Evolutionary conservation across 495 filamentous ascomycete species (phyloP).

Genomic region (Rhypophila decipiens): DNA sequence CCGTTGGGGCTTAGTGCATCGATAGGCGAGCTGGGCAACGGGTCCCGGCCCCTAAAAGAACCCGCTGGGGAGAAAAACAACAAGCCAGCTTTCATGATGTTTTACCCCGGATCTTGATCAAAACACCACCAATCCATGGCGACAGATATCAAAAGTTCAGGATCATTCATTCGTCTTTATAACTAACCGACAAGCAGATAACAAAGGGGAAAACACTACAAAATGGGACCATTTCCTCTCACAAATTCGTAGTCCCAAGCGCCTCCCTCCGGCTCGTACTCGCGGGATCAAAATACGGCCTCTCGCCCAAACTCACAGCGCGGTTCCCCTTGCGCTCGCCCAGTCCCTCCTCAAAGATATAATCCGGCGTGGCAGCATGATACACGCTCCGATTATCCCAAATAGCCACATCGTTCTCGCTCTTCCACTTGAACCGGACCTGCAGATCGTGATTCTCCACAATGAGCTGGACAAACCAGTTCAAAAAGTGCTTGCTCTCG

Average conservation of each 20-base stretch:
- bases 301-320: slow-evolving; percentile 61
- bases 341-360: slow-evolving; percentile 43
- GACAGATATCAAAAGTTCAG: no score
- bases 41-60: no score
- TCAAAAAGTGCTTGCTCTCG: slow-evolving; percentile 57
- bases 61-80: no score
- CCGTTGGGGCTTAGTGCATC: no score
- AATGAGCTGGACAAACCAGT: slow-evolving; percentile 58
- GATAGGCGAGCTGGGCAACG: no score
- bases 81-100: no score
- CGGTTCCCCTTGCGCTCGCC: slow-evolving; percentile 57
- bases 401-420: slow-evolving; percentile 60
- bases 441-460: slow-evolving; percentile 77
- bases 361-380: slow-evolving; percentile 68
- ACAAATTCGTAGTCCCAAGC: slow-evolving; percentile 27
- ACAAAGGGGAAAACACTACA: no score
- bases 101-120: no score
- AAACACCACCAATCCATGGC: no score
- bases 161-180: no score
- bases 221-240: no score
- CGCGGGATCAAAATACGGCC: slow-evolving; percentile 59
- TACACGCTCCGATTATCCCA: slow-evolving; percentile 74
- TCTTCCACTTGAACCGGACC: slow-evolving; percentile 60
- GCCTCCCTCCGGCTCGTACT: slow-evolving; percentile 55
- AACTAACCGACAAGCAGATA: no score